Conservation (phyloP, 1,284 basidiomycete genomes). For the Cryptococcus neoformans region DNA sequence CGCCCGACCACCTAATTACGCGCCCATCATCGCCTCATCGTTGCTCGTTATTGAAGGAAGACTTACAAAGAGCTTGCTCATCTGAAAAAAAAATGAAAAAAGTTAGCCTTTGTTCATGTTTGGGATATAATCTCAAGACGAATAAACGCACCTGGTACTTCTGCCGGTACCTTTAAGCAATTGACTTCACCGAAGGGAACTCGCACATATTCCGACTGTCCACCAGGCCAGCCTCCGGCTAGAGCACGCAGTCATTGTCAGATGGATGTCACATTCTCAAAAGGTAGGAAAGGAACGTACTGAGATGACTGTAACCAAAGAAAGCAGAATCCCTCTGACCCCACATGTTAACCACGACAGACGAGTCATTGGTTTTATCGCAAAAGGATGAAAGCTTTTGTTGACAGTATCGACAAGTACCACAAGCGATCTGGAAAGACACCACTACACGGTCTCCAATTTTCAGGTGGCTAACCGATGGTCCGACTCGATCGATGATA, state of each 20-base stretch:
- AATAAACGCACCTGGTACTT: conserved; percentile 58
- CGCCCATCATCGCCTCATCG: neutral
- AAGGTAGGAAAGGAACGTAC: conserved; percentile 1
- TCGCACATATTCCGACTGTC: conserved; percentile 57
- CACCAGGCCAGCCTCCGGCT: conserved; percentile 67
- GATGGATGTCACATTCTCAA: neutral
- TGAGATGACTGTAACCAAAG: conserved; percentile 55
- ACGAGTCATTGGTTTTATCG: conserved; percentile 65
- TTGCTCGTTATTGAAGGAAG: neutral
- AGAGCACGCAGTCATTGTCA: neutral
- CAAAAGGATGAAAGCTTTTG: conserved; percentile 69
- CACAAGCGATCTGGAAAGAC: conserved; percentile 75
- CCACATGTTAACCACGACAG: conserved; percentile 61
- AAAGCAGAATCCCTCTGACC: conserved; percentile 67
- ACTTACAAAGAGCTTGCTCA: conserved; percentile 32
- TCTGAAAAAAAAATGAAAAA: conserved; percentile 12
- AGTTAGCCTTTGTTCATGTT: neutral
- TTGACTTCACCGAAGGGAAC: conserved; percentile 70
- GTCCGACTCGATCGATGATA: conserved; percentile 62
- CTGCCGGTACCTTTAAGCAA: conserved; percentile 63
- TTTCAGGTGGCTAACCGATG: conserved; percentile 59
- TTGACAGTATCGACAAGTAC: conserved; percentile 68
- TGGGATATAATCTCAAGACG: neutral
- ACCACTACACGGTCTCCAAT: conserved; percentile 64
- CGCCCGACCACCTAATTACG: neutral